Evolutionary conservation across 164 flowering plant species (phyloP).

Genomic region (Nymphaea thermarum): DNA sequence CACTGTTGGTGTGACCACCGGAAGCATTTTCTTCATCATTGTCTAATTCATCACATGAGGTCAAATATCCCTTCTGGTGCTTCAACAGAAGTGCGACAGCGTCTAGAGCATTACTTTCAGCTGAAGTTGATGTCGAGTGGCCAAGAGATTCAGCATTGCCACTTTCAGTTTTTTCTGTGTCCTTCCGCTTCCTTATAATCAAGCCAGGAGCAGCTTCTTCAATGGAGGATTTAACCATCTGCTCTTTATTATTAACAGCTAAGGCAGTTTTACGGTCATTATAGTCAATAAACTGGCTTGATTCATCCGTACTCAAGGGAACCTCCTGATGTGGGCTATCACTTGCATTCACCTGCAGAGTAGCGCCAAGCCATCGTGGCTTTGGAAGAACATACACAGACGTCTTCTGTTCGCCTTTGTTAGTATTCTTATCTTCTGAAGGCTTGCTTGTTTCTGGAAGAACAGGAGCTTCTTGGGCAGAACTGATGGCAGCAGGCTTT

Average conservation of each 20-base stretch:
- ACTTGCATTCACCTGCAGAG: constrained; percentile 24
- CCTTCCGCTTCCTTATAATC: constrained; percentile 77
- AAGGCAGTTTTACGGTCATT: constrained; percentile 60
- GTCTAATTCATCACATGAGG: constrained; percentile 27
- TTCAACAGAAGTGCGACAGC: constrained; percentile 78
- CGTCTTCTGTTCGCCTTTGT: constrained; percentile 4
- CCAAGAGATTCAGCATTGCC: constrained; percentile 11
- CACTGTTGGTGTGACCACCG: constrained; percentile 13
- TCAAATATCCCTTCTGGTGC: constrained; percentile 48
- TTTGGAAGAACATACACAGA: constrained; percentile 14
- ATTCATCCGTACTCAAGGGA: constrained; percentile 15
- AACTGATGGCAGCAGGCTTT: constrained; percentile 8
- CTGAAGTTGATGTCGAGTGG: not conserved
- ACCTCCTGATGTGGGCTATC: constrained; percentile 21
- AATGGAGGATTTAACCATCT: constrained; percentile 20
- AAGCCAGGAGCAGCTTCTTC: constrained; percentile 79
- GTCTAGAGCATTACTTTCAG: constrained; percentile 47
- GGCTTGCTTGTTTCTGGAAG: constrained; percentile 8
- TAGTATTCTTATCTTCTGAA: constrained; percentile 17
- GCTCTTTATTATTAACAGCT: constrained; percentile 13
- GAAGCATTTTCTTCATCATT: constrained; percentile 5
- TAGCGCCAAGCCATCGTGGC: constrained; percentile 96
- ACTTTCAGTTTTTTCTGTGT: constrained; percentile 22
- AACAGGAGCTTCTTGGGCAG: constrained; percentile 7
- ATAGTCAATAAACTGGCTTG: constrained; percentile 70